phyloP scores from a whole-genome alignment of 306 rosid species.

The Cicer chorassanicum region DNA sequence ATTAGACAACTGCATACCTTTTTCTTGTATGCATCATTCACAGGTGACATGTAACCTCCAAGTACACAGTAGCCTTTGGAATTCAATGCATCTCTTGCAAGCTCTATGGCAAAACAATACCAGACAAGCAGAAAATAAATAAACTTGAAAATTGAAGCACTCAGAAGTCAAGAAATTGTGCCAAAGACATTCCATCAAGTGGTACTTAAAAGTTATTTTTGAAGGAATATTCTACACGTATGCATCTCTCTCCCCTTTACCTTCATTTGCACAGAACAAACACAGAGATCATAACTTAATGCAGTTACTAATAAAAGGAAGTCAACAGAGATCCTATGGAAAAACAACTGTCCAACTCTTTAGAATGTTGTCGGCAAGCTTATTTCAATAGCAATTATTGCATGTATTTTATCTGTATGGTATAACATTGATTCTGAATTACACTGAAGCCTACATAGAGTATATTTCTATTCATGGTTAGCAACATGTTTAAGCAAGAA shows the following conservation, averaged over 20 bases:
- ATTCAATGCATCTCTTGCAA: constrained; percentile 80
- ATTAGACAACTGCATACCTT: constrained; percentile 53
- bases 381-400: constrained; percentile 8
- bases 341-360: constrained; percentile 32
- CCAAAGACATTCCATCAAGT: constrained; percentile 14
- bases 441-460: constrained; percentile 22
- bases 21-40: constrained; percentile 92
- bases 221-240: background rate
- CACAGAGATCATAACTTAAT: background rate
- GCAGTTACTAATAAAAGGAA: constrained; percentile 11
- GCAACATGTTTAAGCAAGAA: constrained; percentile 12
- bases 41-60: constrained; percentile 95
- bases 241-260: background rate
- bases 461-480: background rate
- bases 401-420: constrained; percentile 1
- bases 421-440: background rate
- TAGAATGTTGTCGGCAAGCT: background rate
- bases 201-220: background rate
- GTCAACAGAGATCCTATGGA: constrained; percentile 5
- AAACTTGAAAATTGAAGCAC: constrained; percentile 9
- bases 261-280: constrained; percentile 15
- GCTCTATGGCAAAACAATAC: constrained; percentile 53
- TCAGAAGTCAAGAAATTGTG: constrained; percentile 9
- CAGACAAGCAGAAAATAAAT: constrained; percentile 11
- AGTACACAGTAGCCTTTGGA: constrained; percentile 74